Evolutionary conservation across 179 eudicot species (phyloP), one percentile per base, ranked within the genome.

Genomic region (Gypsophila paniculata): DNA sequence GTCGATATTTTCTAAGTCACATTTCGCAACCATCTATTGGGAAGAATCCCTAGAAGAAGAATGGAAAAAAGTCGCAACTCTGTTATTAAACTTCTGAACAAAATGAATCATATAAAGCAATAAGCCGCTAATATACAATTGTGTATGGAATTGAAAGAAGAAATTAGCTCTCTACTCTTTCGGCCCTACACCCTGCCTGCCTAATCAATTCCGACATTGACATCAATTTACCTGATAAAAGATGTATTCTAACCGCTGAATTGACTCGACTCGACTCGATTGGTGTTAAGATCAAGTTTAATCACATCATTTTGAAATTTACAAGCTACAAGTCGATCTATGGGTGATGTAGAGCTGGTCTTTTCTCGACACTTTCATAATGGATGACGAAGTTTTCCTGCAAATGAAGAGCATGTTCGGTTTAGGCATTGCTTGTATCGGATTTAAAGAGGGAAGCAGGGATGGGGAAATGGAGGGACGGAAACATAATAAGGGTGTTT

Each of bases 291-390:
- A 32, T 61, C 74, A 57, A 69, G 57, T 62, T 63, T 29, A 58
- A 70, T 29, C 64, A 32, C 68, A 65, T 36, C 67, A 18, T 22
- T 72, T 62, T 19, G n/a, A 57, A 71, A 74, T 79, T 17, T 79
- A 82, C 83, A 82, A 69, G 48, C 61, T 70, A 70, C 49, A 11
- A 61, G 29, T 46, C 57, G 70, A 72, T 8, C 48, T 80, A 75
- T 61, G 77, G 88, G 69, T 75, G 92, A 77, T 85, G 85, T 53
- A 90, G 74, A 65, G 77, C 68, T 54, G 92, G 92, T 81, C 86
- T 88, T 79, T 86, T 90, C 76, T 90, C 96, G 75, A 88, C 63
- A 74, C 23, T 57, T 21, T 69, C 72, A 2, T 69, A 69, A 32
- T 69, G 34, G 48, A 69, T 36, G 48, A 68, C 71, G 17, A 70